Base-by-base conservation (phyloP, 306 rosid species). In the Trichosanthes cucumerina region DNA sequence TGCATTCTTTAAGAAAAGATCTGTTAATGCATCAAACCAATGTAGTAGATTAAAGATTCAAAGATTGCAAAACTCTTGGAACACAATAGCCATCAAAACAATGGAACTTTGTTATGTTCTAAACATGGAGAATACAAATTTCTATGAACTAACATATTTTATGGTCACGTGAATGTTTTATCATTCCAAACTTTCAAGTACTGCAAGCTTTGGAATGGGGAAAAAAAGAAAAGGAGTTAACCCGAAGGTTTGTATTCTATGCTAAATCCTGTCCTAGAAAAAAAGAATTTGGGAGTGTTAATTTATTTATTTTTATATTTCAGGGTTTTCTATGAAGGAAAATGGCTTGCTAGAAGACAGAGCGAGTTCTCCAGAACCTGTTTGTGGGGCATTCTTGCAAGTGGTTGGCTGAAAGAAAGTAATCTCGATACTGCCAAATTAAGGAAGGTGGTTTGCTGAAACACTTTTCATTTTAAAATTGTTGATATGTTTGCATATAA, bases 381-480 rank as follows among this genome's bases (percentile, higher is more conserved):
- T 26, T 43, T 70, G 0, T 70, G 57, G 57, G 56, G 38, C 38
- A 21, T 21, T 43, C 44, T 43, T 71, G 58, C 77, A 46, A 71
- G 77, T 71, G 56, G 8, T 15, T 15, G 39, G 36, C 41, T 46
- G 24, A 71, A 71, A 71, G 38, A 71, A 46, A 26, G 77, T 16
- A 46, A 46, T 71, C 56, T 71, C n/a, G n/a, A 71, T 71, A 24
- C 58, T 71, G 58, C 23, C 77, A 46, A 71, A 24, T 46, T 44
- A 71, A 71, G 77, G 39, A 71, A 71, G 41, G 58, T 71, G 39
- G 57, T 46, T 71, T 70, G 56, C 54, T 70, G 16, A 70, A 70
- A 70, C 54, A 44, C 76, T 39, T 70, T 14, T 7, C 58, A 71
- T 71, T 71, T 71, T 47, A 49, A 49, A 47, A 73, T 73, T 73